These are phyloP conservation scores for Venturiaceae sp. DNA, from an alignment of 2,329 filamentous ascomycete species.

Conservation along the genomic window DNA sequence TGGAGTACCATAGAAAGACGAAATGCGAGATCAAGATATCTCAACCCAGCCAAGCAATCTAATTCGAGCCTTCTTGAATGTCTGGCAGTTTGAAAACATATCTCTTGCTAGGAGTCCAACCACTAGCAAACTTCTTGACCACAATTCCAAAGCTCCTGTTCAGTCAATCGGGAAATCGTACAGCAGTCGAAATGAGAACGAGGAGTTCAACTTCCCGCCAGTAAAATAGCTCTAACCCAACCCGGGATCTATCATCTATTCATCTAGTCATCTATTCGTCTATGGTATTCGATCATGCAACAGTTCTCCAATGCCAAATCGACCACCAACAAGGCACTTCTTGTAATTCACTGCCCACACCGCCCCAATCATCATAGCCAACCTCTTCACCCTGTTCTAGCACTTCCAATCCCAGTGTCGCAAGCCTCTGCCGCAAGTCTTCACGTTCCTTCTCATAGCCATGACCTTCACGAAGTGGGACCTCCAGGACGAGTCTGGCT, in stretches of 20 bases:
- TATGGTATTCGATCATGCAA: not conserved
- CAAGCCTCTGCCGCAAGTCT: constrained; percentile 55
- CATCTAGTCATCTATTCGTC: not conserved
- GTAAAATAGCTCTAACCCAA: too few species aligned
- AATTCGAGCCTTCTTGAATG: too few species aligned
- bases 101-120: too few species aligned
- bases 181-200: too few species aligned
- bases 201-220: too few species aligned
- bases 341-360: constrained; percentile 32
- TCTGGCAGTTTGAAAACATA: too few species aligned
- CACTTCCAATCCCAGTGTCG: constrained; percentile 38
- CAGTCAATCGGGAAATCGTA: too few species aligned
- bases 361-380: constrained; percentile 66
- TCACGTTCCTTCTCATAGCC: constrained; percentile 55
- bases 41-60: too few species aligned
- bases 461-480: constrained; percentile 58
- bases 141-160: too few species aligned
- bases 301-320: constrained; percentile 38
- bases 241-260: not conserved
- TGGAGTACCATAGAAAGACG: too few species aligned
- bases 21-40: too few species aligned
- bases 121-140: too few species aligned
- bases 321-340: constrained; percentile 62
- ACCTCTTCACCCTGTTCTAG: constrained; percentile 53
- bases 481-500: constrained; percentile 66